Conservation (phyloP, 257 asterid genomes). For the Solanum virginianum region DNA sequence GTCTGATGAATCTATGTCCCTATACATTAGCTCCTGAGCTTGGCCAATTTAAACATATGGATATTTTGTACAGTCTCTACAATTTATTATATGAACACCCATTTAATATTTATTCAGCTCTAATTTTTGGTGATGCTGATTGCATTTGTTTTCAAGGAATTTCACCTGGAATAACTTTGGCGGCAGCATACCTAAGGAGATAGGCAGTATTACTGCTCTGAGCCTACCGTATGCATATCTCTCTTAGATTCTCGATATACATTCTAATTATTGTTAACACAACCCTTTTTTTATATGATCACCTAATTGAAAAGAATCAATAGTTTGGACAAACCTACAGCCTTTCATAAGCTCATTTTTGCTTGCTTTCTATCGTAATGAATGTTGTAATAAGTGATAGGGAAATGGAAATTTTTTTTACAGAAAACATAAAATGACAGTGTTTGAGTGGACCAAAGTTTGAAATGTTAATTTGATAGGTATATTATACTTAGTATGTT, state of each 20-base stretch:
- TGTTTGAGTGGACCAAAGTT: background rate
- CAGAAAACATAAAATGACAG: background rate
- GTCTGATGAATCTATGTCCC: no score
- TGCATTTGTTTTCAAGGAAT: no score
- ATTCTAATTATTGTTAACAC: background rate
- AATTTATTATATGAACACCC: no score
- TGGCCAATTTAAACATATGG: no score
- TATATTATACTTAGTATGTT: no score
- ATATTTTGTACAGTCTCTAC: no score
- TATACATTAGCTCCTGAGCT: no score
- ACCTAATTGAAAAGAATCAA: background rate
- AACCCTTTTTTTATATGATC: background rate
- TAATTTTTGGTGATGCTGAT: no score
- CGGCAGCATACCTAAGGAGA: slow-evolving; percentile 84
- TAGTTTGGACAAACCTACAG: background rate
- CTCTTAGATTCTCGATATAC: background rate
- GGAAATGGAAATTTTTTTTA: background rate
- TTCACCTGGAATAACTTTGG: slow-evolving; percentile 83
- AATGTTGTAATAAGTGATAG: background rate
- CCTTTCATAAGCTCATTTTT: background rate
- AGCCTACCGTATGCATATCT: slow-evolving; percentile 46
- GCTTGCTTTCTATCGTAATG: background rate
- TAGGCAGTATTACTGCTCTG: slow-evolving; percentile 56
- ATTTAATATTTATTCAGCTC: no score
- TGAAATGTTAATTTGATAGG: background rate